phyloP scores from a whole-genome alignment of 495 filamentous ascomycete genomes.

The Neurospora sp. region DNA sequence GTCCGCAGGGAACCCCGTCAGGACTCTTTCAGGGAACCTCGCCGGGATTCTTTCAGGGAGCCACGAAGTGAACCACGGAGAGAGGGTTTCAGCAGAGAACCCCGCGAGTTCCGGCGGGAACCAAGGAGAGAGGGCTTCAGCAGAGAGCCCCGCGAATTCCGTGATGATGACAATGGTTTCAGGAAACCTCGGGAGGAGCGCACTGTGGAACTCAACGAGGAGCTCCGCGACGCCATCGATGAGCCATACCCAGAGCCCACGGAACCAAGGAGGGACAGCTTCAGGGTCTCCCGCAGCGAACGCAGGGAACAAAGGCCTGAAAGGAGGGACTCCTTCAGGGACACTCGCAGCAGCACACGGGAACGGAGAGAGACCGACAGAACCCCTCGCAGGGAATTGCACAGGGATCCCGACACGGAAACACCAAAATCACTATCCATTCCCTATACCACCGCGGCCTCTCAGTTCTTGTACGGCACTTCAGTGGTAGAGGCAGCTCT shows the following conservation, averaged over 20 bases:
- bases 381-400: neutral
- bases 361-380: neutral
- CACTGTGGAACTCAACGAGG: neutral
- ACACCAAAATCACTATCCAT: slow-evolving; percentile 43
- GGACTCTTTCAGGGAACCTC: neutral
- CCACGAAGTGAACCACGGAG: neutral
- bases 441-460: slow-evolving; percentile 74
- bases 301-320: neutral
- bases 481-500: slow-evolving; percentile 76
- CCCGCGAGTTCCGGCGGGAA: neutral
- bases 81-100: neutral
- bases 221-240: neutral
- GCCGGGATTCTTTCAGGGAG: neutral
- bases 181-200: neutral
- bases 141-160: neutral
- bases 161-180: neutral
- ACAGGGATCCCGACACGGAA: neutral
- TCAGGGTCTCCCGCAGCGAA: neutral
- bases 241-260: neutral
- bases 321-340: neutral
- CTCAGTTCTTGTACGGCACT: slow-evolving; percentile 82
- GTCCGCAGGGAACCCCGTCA: neutral
- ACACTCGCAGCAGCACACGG: neutral
- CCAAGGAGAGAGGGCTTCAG: slow-evolving; percentile 1
- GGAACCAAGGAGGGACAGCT: neutral